Evolutionary conservation across 306 rosid genomes (phyloP).

Genomic region (Begonia masoniana): DNA sequence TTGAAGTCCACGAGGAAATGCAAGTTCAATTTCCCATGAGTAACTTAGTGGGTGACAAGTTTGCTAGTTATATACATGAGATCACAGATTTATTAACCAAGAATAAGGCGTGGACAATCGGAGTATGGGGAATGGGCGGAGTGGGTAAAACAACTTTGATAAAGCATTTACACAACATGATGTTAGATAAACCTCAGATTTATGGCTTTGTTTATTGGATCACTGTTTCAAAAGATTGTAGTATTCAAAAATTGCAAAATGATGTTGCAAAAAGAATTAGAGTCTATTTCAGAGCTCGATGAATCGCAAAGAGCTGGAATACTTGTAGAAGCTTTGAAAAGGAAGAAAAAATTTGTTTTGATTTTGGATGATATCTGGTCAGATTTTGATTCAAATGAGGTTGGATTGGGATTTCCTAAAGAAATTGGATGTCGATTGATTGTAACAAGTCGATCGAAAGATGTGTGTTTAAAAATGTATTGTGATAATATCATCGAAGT

Average conservation of each 20-base stretch:
- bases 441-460: conserved; percentile 12
- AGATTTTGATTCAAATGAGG: not conserved
- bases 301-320: not conserved
- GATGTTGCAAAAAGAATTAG: not conserved
- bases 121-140: conserved; percentile 22
- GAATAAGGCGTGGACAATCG: conserved; percentile 12
- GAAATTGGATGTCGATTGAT: conserved; percentile 12
- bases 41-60: not conserved
- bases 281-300: not conserved
- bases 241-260: conserved; percentile 1
- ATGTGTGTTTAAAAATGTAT: conserved; percentile 9
- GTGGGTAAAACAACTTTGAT: conserved; percentile 5
- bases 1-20: not conserved
- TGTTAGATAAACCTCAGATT: not conserved
- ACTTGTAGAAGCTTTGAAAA: not conserved
- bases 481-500: conserved; percentile 5
- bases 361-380: conserved; percentile 30
- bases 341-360: conserved; percentile 8
- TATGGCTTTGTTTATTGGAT: conserved; percentile 13
- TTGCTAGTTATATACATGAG: not conserved
- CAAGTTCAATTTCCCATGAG: not conserved
- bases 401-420: conserved; percentile 12
- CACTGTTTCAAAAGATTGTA: conserved; percentile 11
- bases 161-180: not conserved
- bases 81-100: not conserved